Evolutionary conservation across 345 rosid genomes (phyloP).

Genomic region (Eucalyptus polybractea): DNA sequence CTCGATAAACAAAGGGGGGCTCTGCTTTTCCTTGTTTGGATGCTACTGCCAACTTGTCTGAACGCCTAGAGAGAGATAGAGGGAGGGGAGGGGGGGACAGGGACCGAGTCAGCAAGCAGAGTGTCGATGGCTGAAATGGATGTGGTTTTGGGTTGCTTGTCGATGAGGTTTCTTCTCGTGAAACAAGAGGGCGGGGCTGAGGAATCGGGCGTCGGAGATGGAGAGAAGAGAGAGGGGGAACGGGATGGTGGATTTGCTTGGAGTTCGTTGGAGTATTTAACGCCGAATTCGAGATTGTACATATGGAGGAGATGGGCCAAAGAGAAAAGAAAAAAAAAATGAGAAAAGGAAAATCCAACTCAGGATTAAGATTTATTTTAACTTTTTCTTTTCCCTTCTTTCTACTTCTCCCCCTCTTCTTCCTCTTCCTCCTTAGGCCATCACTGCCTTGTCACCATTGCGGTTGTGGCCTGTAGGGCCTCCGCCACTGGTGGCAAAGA

Average conservation of each 20-base stretch:
- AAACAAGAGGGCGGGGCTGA: not conserved
- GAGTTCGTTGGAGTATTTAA: not conserved
- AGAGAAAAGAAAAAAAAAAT: rapidly evolving
- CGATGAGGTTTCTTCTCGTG: not conserved
- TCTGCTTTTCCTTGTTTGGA: not conserved
- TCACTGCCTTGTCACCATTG: rapidly evolving
- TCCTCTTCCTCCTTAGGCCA: not conserved
- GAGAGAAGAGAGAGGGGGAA: not conserved
- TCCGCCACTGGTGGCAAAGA: not conserved
- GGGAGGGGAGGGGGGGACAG: not conserved
- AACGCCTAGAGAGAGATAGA: not conserved
- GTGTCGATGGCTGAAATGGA: not conserved
- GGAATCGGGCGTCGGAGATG: not conserved
- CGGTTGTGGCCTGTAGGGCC: not conserved
- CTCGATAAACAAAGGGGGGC: not conserved
- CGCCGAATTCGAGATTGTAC: not conserved
- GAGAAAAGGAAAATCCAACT: not conserved
- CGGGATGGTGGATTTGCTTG: not conserved
- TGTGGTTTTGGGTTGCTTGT: not conserved
- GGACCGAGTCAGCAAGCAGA: not conserved
- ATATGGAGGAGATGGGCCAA: not conserved
- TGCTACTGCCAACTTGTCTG: not conserved
- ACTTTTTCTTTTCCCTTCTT: not conserved
- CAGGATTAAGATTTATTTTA: not conserved
- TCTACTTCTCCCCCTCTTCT: not conserved